Base-by-base conservation (phyloP, 345 rosid genomes). In the Arabis hirsuta region DNA sequence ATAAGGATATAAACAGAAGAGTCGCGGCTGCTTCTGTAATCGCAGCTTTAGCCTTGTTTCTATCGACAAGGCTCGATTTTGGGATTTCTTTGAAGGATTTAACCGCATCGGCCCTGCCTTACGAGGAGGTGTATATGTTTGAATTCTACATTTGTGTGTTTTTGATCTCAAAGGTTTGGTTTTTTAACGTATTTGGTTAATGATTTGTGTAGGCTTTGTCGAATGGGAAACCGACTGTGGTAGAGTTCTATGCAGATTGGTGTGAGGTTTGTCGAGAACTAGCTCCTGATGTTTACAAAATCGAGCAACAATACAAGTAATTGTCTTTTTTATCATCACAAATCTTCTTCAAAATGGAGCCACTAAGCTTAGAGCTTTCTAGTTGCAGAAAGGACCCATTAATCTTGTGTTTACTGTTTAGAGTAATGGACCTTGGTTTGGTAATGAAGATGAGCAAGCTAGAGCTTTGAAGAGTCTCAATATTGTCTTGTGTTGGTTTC, bases 191-290 rank as follows among this genome's bases (percentile, higher is more conserved):
- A 26, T 16, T 3, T 44, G 57, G 27, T n/a, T 61, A 27, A 45
- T 24, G 45, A 1, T 6, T 32, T 34, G 38, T 34, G 38, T 34
- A 92, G 97, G 97, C 98, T 57, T 84, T 94, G 14, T 73, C 92
- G 48, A 94, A 94, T 80, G 97, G 97, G 79, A 94, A 83, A 83
- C 96, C 98, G 1, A 94, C 98, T 0, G 98, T 91, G 14, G 90
- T 94, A 43, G 98, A 94, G 81, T 94, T 94, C 71, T 94, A 91
- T 60, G 98, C 98, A 12, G 96, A 94, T 80, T 94, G 98, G 98
- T 91, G 98, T 62, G 96, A 94, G 80, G 97, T 91, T 58, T 94
- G 98, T 62, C 76, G 96, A 47, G 97, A 94, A 80, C 73, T 94
- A 66, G 98, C 98, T 10, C 97, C 97, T 13, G 97, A 88, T 81